Percentiles rank a stretch among this genome's conserved stretches.
These are phyloP conservation scores for Fusarium ambrosium DNA, from an alignment of 2,329 filamentous ascomycete genomes.

Conservation along the genomic window DNA sequence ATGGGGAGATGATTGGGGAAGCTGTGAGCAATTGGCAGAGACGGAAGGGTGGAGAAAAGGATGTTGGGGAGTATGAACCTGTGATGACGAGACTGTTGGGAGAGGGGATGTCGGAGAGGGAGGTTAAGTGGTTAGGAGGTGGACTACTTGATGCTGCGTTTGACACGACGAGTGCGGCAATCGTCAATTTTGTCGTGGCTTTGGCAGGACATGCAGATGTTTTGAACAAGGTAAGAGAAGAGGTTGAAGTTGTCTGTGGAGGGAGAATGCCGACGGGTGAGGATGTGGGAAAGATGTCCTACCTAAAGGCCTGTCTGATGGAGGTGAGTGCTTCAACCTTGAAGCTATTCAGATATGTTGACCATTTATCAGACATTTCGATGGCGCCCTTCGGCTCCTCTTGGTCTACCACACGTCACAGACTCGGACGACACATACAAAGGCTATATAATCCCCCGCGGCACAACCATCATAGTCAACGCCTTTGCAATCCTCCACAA, in stretches of 20 bases:
- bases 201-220: conserved; percentile 41
- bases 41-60: not conserved
- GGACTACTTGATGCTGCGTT: conserved; percentile 44
- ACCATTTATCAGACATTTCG: conserved; percentile 42
- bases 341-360: conserved; percentile 3
- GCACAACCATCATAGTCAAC: conserved; percentile 57
- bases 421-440: conserved; percentile 63
- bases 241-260: conserved; percentile 39
- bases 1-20: conserved; percentile 28
- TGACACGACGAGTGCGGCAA: conserved; percentile 40
- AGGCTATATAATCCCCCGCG: conserved; percentile 63
- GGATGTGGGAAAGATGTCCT: conserved; percentile 32
- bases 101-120: conserved; percentile 35
- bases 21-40: conserved; percentile 16
- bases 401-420: conserved; percentile 61
- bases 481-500: conserved; percentile 50
- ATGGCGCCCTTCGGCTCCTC: conserved; percentile 58
- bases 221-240: conserved; percentile 33
- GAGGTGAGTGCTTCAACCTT: conserved; percentile 26
- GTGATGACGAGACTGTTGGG: conserved; percentile 37
- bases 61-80: conserved; percentile 14
- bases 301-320: conserved; percentile 43
- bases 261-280: conserved; percentile 50
- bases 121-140: conserved; percentile 38
- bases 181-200: conserved; percentile 38